Base-by-base conservation (phyloP, 2,329 filamentous ascomycete genomes). In the Rhynchosporium graminicola region DNA sequence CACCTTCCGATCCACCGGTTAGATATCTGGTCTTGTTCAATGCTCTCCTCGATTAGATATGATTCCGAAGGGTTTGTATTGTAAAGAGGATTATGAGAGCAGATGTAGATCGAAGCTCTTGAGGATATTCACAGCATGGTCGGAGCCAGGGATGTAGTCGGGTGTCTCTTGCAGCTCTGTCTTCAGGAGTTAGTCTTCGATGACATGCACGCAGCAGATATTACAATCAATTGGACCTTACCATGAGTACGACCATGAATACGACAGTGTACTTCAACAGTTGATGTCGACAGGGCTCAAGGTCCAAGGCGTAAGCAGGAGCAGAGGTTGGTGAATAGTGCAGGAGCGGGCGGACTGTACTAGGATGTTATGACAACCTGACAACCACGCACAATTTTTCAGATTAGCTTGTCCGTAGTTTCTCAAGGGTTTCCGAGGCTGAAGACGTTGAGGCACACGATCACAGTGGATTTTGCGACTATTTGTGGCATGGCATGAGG, bases 401-500 rank as follows among this genome's bases (percentile, higher is more conserved):
- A 48, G 26, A 42, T 38, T 42, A 40, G n/a, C 20, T 48, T 13
- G 8, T 50, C 9, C 33, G 29, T 47, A 48, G 13, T 28, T 29
- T 33, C 45, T 31, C 26, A 46, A 40, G 12, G 31, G 33, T 3
- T 52, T 58, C 45, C 43, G 38, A 45, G n/a, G 40, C n/a, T 60
- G 55, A 54, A 15, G 57, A 61, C 52, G 61, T 61, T 50, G 57
- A 55, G 57, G 65, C 63, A 67, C 61, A 67, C 64, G 62, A 65
- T 66, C 54, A 56, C 55, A 57, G 52, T 43, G 52, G 62, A 57
- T 42, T 61, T 61, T 62, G 45, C 38, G 55, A 62, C 51, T 48
- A 45, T 65, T 66, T 48, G 46, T 63, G 62, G 62, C 60, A 65
- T 64, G 62, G 63, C 64, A 68, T 68, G 63, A 65, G 60, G 43